These are phyloP conservation scores for Clathrospora elynae DNA, from an alignment of 2,329 filamentous ascomycete genomes.

Conservation along the genomic window DNA sequence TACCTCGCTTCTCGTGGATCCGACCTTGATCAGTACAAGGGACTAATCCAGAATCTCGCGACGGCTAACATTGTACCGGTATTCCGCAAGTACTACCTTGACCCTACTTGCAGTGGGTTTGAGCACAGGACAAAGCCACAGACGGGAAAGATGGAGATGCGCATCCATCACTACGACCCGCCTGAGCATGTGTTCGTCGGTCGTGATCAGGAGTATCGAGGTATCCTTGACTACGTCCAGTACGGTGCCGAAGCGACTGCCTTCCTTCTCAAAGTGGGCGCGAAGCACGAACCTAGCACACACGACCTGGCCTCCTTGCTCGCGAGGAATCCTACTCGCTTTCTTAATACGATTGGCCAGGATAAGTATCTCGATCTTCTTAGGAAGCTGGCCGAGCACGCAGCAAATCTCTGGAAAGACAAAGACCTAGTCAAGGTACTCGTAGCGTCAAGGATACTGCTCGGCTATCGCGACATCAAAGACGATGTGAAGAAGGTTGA, in stretches of 20 bases:
- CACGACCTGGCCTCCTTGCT: conserved; percentile 81
- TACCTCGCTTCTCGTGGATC: conserved; percentile 80
- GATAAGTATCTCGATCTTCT: conserved; percentile 88
- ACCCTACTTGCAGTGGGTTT: conserved; percentile 38
- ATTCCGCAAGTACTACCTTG: conserved; percentile 42
- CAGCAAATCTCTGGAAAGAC: conserved; percentile 73
- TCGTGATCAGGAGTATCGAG: conserved; percentile 71
- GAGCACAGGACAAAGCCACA: conserved; percentile 41
- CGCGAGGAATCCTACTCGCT: conserved; percentile 79
- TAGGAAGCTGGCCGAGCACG: conserved; percentile 76
- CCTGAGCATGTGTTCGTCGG: conserved; percentile 84
- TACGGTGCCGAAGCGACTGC: conserved; percentile 87
- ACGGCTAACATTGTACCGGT: conserved; percentile 47
- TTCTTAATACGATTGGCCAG: conserved; percentile 78
- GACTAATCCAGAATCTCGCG: conserved; percentile 33
- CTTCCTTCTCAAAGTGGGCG: conserved; percentile 86
- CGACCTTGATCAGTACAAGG: conserved; percentile 64
- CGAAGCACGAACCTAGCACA: conserved; percentile 88
- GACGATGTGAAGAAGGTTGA: conserved; percentile 58
- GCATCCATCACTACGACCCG: conserved; percentile 60
- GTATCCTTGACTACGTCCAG: conserved; percentile 97
- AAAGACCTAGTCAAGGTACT: conserved; percentile 78
- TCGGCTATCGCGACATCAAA: conserved; percentile 76
- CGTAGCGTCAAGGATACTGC: conserved; percentile 74
- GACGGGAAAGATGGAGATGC: conserved; percentile 46